A percentile compares a stretch with the other conserved stretches of the same genome.
Conservation (phyloP, 805 yeast genomes). For the Yarrowia hollandica region DNA sequence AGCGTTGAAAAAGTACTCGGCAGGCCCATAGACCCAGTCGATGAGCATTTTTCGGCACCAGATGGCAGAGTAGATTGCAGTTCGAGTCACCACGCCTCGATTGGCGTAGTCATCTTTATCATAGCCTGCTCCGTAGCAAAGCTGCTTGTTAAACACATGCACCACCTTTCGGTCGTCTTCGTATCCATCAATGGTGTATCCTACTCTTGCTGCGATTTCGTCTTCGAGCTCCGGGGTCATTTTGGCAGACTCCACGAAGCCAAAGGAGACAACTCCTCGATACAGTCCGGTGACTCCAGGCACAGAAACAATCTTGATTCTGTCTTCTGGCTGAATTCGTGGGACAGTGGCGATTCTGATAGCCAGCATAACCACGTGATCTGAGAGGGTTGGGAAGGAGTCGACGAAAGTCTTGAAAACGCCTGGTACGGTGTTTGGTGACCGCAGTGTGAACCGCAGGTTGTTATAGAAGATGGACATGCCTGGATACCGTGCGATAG, state of each 20-base stretch:
- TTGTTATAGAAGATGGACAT: constrained; percentile 49
- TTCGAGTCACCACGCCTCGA: not conserved
- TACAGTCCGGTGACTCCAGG: constrained; percentile 49
- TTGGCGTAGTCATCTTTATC: constrained; percentile 8
- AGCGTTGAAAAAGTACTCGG: constrained; percentile 25
- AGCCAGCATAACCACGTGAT: constrained; percentile 48
- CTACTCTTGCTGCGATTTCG: constrained; percentile 13
- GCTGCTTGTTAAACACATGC: constrained; percentile 25
- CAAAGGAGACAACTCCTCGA: constrained; percentile 51
- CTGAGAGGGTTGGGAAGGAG: constrained; percentile 48
- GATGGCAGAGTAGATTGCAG: constrained; percentile 14
- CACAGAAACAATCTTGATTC: constrained; percentile 46
- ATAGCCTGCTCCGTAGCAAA: constrained; percentile 13
- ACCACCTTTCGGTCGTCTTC: constrained; percentile 15
- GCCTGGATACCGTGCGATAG: constrained; percentile 37
- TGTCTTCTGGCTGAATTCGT: constrained; percentile 44
- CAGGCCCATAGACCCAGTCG: constrained; percentile 25
- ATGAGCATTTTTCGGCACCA: constrained; percentile 23
- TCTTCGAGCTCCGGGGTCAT: constrained; percentile 17
- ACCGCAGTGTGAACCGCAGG: constrained; percentile 40
- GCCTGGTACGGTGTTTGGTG: constrained; percentile 51
- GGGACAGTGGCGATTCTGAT: constrained; percentile 49
- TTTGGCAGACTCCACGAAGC: constrained; percentile 43
- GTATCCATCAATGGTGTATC: constrained; percentile 8
- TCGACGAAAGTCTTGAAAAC: constrained; percentile 44